These are phyloP conservation scores for Begonia peltatifolia DNA, from an alignment of 306 rosid species.

Conservation along the genomic window DNA sequence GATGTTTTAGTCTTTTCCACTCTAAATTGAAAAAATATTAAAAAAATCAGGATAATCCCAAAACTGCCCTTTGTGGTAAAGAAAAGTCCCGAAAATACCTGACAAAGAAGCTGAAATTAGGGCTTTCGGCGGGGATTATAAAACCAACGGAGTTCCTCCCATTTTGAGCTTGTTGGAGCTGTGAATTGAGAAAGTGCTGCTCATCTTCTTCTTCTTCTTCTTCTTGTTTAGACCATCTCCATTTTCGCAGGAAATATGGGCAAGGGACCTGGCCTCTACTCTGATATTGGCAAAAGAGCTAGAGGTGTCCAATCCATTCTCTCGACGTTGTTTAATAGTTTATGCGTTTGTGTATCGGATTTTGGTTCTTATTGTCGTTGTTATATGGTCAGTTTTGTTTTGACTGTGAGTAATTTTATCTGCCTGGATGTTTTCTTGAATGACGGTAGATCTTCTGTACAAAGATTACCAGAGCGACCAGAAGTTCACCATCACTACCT, in stretches of 20 bases:
- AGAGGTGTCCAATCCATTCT: slow-evolving; percentile 34
- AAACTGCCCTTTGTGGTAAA: background rate
- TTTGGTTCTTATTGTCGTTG: background rate
- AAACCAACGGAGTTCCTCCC: background rate
- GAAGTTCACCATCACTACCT: slow-evolving; percentile 78
- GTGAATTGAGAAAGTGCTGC: background rate
- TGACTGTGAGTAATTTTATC: background rate
- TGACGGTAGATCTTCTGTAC: slow-evolving; percentile 56
- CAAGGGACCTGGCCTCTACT: slow-evolving; percentile 92
- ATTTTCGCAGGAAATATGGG: slow-evolving; percentile 31
- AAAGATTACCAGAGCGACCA: slow-evolving; percentile 89
- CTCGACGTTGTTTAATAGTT: background rate
- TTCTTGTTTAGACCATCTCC: slow-evolving; percentile 11
- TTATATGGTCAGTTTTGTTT: background rate
- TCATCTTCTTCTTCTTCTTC: background rate
- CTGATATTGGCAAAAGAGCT: slow-evolving; percentile 80
- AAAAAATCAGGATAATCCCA: background rate
- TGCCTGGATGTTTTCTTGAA: background rate
- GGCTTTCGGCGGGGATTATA: slow-evolving; percentile 17
- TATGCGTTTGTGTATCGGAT: background rate
- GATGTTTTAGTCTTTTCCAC: too few relatives aligned
- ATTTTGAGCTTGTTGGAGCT: slow-evolving; percentile 8
- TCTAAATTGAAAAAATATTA: too few relatives aligned
- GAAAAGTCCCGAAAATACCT: background rate
- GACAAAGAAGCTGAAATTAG: slow-evolving; percentile 14